Percentiles rank a stretch among this genome's conserved stretches.
These are phyloP conservation scores for Tolypocladium tropicale DNA, from an alignment of 2,329 filamentous ascomycete genomes.

Conservation along the genomic window DNA sequence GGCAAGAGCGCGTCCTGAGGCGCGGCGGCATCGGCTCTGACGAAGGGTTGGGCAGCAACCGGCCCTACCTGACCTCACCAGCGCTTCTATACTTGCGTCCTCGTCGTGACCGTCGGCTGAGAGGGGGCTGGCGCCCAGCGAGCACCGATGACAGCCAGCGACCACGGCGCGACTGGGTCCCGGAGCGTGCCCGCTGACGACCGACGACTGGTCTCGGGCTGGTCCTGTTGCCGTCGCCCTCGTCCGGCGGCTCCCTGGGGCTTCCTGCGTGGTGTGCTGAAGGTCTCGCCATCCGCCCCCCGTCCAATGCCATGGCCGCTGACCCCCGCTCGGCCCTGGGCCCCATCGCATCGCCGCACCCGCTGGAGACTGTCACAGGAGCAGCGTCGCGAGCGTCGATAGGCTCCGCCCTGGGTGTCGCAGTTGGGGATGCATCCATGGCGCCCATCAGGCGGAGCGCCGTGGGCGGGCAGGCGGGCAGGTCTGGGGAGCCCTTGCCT, in stretches of 20 bases:
- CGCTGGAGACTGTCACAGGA: conserved; percentile 9
- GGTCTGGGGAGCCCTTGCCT: conserved; percentile 1
- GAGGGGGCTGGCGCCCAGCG: too few relatives aligned
- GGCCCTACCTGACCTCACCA: conserved; percentile 5
- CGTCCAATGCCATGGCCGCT: not conserved
- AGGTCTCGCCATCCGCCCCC: conserved; percentile 1
- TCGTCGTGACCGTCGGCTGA: not conserved
- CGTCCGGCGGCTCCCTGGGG: not conserved
- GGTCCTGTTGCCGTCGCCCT: not conserved
- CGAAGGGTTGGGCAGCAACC: conserved; percentile 9
- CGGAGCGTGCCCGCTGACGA: not conserved
- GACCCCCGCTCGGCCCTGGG: not conserved
- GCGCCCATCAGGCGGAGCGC: conserved; percentile 8
- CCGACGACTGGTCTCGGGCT: not conserved
- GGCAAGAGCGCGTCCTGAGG: not conserved
- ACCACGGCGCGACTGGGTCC: not conserved
- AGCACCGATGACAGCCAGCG: not conserved
- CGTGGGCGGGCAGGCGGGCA: not conserved
- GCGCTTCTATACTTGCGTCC: not conserved
- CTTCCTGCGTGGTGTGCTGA: not conserved
- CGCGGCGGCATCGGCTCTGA: not conserved
- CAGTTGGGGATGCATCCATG: conserved; percentile 1
- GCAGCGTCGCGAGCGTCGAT: conserved; percentile 6
- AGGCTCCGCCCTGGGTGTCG: conserved; percentile 1
- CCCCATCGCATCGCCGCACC: not conserved